Conservation (phyloP, 169 alveolate genomes). For the Eimeria falciformis region DNA sequence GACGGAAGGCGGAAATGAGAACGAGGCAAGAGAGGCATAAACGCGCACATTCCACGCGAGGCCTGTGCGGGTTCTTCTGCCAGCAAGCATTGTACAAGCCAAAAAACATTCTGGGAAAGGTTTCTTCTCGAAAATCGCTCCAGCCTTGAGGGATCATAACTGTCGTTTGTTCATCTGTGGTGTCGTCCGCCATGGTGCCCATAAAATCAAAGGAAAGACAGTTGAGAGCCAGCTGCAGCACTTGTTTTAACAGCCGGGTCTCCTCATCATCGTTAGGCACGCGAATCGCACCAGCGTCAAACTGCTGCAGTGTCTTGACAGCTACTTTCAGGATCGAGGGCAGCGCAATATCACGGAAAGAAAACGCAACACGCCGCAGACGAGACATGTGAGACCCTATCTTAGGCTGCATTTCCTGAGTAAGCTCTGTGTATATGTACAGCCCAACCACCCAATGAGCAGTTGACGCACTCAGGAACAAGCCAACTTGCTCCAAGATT, state of each 20-base stretch:
- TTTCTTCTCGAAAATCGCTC: constrained; percentile 91
- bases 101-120: constrained; percentile 86
- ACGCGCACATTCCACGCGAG: constrained; percentile 86
- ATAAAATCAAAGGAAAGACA: constrained; percentile 94
- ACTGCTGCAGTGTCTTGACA: constrained; percentile 80
- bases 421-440: constrained; percentile 91
- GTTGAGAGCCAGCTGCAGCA: constrained; percentile 91
- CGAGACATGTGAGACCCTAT: constrained; percentile 82
- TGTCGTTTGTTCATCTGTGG: constrained; percentile 95
- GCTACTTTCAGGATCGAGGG: constrained; percentile 91
- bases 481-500: constrained; percentile 83
- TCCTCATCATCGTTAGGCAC: constrained; percentile 86
- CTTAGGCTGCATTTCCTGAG: constrained; percentile 90
- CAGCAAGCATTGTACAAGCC: constrained; percentile 87
- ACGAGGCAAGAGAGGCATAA: constrained; percentile 91
- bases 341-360: constrained; percentile 94
- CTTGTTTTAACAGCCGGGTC: constrained; percentile 88
- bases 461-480: constrained; percentile 91
- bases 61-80: constrained; percentile 74
- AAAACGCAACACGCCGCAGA: constrained; percentile 90
- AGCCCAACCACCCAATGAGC: constrained; percentile 96
- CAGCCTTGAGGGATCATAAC: constrained; percentile 95
- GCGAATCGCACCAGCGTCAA: constrained; percentile 85
- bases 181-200: constrained; percentile 96
- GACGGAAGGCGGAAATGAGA: constrained; percentile 90